phyloP scores from a whole-genome alignment of 208 protist genomes.

The Trypanosoma theileri region DNA sequence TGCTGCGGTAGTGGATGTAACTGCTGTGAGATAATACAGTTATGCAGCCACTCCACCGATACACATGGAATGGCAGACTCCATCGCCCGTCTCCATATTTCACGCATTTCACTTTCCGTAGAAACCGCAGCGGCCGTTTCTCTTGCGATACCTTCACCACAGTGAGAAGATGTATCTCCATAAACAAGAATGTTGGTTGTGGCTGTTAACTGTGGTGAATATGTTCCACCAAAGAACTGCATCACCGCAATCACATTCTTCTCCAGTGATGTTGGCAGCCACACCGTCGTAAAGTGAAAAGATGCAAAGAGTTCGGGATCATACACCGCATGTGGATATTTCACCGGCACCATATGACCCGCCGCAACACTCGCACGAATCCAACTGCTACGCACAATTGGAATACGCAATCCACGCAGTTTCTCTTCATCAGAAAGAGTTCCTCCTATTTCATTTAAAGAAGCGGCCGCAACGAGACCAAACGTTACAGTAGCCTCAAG shows the following conservation, averaged over 20 bases:
- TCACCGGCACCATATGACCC: slow-evolving; percentile 14
- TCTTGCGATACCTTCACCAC: background rate
- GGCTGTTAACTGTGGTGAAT: slow-evolving; percentile 55
- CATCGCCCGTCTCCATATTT: slow-evolving; percentile 28
- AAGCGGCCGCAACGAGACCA: slow-evolving; percentile 32
- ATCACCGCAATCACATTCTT: slow-evolving; percentile 62
- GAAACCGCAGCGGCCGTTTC: background rate
- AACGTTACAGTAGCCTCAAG: slow-evolving; percentile 35
- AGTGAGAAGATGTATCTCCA: background rate
- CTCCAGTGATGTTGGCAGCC: slow-evolving; percentile 42
- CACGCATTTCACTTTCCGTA: background rate
- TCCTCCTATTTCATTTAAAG: slow-evolving; percentile 10
- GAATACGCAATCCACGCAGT: slow-evolving; percentile 39
- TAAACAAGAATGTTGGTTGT: slow-evolving; percentile 58
- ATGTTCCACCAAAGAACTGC: slow-evolving; percentile 67
- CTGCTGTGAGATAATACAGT: slow-evolving; percentile 26
- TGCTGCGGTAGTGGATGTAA: no score
- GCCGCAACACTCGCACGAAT: slow-evolving; percentile 40
- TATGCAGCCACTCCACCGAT: slow-evolving; percentile 62
- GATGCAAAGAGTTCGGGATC: slow-evolving; percentile 52
- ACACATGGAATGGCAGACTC: slow-evolving; percentile 39
- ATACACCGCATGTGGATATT: slow-evolving; percentile 29
- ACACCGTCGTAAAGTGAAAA: slow-evolving; percentile 69
- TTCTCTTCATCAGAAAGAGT: slow-evolving; percentile 2
- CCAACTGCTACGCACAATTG: slow-evolving; percentile 56